A percentile compares a stretch with the other conserved stretches of the same genome.
phyloP scores from a whole-genome alignment of 768 basidiomycete genomes.

The Trametes punicea region DNA sequence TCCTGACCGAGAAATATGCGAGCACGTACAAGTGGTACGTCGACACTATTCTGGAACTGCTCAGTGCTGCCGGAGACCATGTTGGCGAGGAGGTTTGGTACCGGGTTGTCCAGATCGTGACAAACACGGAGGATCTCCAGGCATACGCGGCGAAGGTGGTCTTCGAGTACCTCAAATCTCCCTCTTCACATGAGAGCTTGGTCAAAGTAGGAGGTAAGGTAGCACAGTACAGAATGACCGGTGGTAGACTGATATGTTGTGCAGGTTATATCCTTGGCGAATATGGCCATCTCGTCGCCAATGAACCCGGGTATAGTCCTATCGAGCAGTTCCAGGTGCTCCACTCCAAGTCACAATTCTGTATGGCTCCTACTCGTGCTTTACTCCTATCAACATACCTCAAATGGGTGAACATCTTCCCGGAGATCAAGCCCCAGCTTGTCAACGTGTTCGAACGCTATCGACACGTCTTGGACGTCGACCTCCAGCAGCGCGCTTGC shows the following conservation, averaged over 20 bases:
- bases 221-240: neutral
- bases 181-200: conserved; percentile 86
- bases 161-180: conserved; percentile 82
- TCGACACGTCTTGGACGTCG: conserved; percentile 94
- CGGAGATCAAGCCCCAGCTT: conserved; percentile 94
- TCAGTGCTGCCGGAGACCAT: conserved; percentile 96
- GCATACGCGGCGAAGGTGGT: conserved; percentile 92
- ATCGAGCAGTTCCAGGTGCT: conserved; percentile 90
- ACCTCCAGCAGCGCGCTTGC: conserved; percentile 97
- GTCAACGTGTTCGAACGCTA: conserved; percentile 95
- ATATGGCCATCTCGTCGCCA: conserved; percentile 96
- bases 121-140: conserved; percentile 97
- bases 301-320: conserved; percentile 90
- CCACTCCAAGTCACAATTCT: conserved; percentile 94
- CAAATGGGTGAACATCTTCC: conserved; percentile 99
- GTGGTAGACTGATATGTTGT: neutral
- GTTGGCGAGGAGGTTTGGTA: conserved; percentile 99
- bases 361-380: conserved; percentile 86
- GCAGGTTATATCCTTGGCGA: conserved; percentile 96
- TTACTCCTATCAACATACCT: conserved; percentile 95
- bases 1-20: conserved; percentile 98
- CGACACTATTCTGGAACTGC: conserved; percentile 93
- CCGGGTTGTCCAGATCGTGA: conserved; percentile 96
- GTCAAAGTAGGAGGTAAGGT: conserved; percentile 90
- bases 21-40: conserved; percentile 99